A percentile compares a stretch with the other conserved stretches of the same genome.
phyloP scores from a whole-genome alignment of 2,329 filamentous ascomycete genomes.

The Hymenoscyphus occultus region DNA sequence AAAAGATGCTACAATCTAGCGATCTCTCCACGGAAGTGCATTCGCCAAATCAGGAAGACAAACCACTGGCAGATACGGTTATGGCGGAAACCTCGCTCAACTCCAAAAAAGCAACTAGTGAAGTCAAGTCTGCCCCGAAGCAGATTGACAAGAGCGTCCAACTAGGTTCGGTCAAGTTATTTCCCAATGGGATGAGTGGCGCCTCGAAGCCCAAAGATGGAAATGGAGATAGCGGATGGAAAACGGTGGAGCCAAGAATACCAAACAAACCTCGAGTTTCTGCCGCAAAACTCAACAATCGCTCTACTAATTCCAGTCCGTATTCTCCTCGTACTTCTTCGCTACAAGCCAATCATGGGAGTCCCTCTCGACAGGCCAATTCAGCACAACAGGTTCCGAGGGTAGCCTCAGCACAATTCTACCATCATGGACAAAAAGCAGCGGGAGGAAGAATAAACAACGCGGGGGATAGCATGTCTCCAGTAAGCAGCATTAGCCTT shows the following conservation, averaged over 20 bases:
- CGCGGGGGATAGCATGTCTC: not conserved
- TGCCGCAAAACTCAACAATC: not conserved
- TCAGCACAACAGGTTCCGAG: not conserved
- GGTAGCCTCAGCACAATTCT: not conserved
- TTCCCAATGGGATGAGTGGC: not conserved
- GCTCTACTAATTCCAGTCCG: not conserved
- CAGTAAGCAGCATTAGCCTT: not conserved
- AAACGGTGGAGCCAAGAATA: conserved; percentile 8
- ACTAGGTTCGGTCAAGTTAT: not conserved
- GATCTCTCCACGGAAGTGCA: not conserved
- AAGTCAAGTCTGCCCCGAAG: not conserved
- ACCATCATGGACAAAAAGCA: not conserved
- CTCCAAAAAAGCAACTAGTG: not conserved
- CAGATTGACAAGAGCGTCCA: not conserved
- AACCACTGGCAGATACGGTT: not conserved
- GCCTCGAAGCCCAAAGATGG: not conserved
- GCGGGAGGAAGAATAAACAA: not conserved
- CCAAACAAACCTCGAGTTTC: not conserved
- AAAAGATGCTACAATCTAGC: not conserved
- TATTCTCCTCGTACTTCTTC: not conserved
- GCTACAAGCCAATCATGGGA: not conserved
- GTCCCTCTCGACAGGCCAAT: not conserved
- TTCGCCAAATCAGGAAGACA: not conserved
- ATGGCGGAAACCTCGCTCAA: not conserved
- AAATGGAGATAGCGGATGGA: conserved; percentile 2